Conservation (phyloP, 1,139 yeast genomes). For the Meyerozyma athensensis region DNA sequence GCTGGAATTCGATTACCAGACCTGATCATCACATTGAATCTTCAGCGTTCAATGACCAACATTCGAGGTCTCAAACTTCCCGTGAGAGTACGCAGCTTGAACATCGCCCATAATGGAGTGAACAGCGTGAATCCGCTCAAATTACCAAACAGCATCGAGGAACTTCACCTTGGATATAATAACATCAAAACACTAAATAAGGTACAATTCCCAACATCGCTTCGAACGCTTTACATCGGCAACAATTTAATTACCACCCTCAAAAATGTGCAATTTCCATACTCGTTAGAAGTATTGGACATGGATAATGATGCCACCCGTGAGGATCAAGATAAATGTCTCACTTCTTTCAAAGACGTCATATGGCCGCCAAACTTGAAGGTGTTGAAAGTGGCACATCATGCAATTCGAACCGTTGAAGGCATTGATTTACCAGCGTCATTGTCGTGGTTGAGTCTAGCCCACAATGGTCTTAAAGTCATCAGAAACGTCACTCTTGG, state of each 20-base stretch:
- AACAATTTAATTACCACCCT: conserved; percentile 42
- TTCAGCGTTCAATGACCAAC: conserved; percentile 45
- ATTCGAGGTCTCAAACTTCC: conserved; percentile 45
- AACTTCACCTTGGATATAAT: conserved; percentile 34
- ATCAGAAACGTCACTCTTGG: conserved; percentile 37
- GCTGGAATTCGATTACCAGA: conserved; percentile 46
- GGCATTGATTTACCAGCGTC: conserved; percentile 36
- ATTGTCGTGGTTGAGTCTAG: conserved; percentile 30
- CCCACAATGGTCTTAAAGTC: conserved; percentile 38
- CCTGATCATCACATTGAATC: conserved; percentile 30
- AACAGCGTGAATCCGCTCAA: conserved; percentile 45
- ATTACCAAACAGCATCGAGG: conserved; percentile 37
- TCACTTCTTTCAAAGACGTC: conserved; percentile 42
- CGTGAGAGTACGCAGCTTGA: conserved; percentile 24
- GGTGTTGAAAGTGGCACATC: conserved; percentile 37
- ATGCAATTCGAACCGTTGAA: conserved; percentile 36
- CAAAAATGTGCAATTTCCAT: conserved; percentile 41
- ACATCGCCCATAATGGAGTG: conserved; percentile 40
- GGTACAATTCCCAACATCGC: conserved; percentile 35
- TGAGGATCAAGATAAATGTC: conserved; percentile 40
- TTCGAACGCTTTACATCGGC: conserved; percentile 37
- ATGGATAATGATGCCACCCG: conserved; percentile 40
- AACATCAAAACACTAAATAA: conserved; percentile 44
- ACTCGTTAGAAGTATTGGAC: conserved; percentile 34
- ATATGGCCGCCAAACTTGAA: conserved; percentile 34